Evolutionary conservation across 2,329 filamentous ascomycete genomes (phyloP).

Genomic region (Trichoderma guizhouense): DNA sequence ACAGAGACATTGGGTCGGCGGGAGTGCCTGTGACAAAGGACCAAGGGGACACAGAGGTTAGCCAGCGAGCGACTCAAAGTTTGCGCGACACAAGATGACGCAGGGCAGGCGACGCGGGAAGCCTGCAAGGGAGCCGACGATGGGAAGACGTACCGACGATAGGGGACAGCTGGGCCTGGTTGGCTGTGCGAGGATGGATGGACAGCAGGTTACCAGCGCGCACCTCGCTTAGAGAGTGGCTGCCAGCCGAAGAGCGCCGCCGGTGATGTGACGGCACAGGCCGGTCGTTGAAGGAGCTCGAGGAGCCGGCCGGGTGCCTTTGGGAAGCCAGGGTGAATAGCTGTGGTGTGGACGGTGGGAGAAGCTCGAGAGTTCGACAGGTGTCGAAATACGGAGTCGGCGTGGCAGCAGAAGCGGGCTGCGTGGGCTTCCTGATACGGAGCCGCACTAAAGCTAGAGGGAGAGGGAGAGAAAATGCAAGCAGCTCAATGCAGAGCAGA

Average conservation of each 20-base stretch:
- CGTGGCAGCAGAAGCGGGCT: slow-evolving; percentile 12
- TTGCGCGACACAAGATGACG: slow-evolving; percentile 21
- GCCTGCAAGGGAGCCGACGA: slow-evolving; percentile 1
- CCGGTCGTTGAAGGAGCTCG: slow-evolving; percentile 51
- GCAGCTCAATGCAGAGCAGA: slow-evolving; percentile 16
- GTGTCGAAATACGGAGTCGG: slow-evolving; percentile 16
- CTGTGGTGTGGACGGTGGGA: slow-evolving; percentile 21
- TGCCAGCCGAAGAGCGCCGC: slow-evolving; percentile 45
- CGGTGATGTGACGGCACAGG: slow-evolving; percentile 48
- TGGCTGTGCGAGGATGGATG: slow-evolving; percentile 30
- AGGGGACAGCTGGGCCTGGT: slow-evolving; percentile 44
- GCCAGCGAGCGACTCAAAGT: slow-evolving; percentile 20
- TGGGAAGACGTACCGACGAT: slow-evolving; percentile 50
- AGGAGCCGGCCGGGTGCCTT: slow-evolving; percentile 49
- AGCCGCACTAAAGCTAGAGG: slow-evolving; percentile 13
- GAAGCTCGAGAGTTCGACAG: slow-evolving; percentile 18
- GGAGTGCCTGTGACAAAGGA: slow-evolving; percentile 47
- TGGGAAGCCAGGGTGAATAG: slow-evolving; percentile 49
- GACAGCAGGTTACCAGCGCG: slow-evolving; percentile 31
- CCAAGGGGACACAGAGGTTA: slow-evolving; percentile 27
- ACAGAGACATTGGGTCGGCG: slow-evolving; percentile 69
- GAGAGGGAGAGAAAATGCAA: slow-evolving; percentile 9
- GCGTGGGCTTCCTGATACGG: slow-evolving; percentile 14
- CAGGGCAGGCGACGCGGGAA: slow-evolving; percentile 15
- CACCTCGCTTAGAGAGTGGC: slow-evolving; percentile 31